Percentiles rank a stretch among this genome's conserved stretches.
phyloP scores from a whole-genome alignment of 805 yeast genomes.

The Lipomyces orientalis region DNA sequence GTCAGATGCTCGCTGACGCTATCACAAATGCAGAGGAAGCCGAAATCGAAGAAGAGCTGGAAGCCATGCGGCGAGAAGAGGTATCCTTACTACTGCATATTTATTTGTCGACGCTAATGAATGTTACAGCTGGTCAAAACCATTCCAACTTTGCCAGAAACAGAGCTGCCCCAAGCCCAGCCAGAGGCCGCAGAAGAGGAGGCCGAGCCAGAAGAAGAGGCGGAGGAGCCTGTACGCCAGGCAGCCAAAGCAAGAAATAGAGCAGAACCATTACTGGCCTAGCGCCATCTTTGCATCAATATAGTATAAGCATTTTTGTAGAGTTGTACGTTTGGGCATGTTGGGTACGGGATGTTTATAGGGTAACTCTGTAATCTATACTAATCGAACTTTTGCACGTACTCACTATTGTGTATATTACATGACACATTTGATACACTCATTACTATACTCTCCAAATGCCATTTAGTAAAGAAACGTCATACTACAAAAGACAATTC shows the following conservation, averaged over 20 bases:
- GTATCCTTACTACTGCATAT: constrained; percentile 35
- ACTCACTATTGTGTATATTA: not conserved
- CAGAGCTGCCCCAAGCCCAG: constrained; percentile 17
- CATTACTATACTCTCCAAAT: not conserved
- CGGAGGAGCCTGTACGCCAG: constrained; percentile 16
- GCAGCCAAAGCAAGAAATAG: not conserved
- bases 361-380: not conserved
- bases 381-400: constrained; percentile 1
- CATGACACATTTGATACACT: not conserved
- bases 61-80: constrained; percentile 43
- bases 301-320: not conserved
- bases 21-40: constrained; percentile 49
- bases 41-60: constrained; percentile 44
- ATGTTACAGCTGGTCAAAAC: constrained; percentile 21
- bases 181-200: constrained; percentile 38
- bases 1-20: constrained; percentile 45
- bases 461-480: not conserved
- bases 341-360: not conserved
- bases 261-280: constrained; percentile 6
- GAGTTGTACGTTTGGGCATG: not conserved
- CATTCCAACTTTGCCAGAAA: constrained; percentile 25
- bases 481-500: too few relatives aligned
- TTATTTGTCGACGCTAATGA: constrained; percentile 3
- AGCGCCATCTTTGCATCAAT: not conserved
- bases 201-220: constrained; percentile 36